Base-by-base conservation (phyloP, 2,329 filamentous ascomycete genomes). In the Leptodontidium sp. region DNA sequence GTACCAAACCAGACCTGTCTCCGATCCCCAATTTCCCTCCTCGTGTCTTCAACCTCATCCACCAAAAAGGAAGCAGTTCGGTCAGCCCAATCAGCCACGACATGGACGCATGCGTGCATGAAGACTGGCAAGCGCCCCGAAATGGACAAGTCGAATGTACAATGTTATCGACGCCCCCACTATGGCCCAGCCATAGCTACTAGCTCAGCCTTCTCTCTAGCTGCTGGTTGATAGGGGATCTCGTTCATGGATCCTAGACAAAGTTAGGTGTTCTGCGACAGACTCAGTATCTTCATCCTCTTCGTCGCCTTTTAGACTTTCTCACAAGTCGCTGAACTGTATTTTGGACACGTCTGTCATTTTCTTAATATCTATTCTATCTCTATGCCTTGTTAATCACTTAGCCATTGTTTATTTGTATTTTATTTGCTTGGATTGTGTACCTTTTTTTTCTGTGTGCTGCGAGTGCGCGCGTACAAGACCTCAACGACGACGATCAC, bases 21-120 rank as follows among this genome's bases (percentile, higher is more conserved):
- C n/a, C 55, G 7, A 21, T 38, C 35, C 24, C 35, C 35, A 40
- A 43, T 26, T 40, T 17, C 14, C 38, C 8, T 12, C 11, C 9
- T 26, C 57, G 21, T 59, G 8, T 29, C 21, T 43, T 26, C 57
- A 59, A 59, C 57, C 52, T 55, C 52, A 43, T 59, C 38, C 55
- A 6, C 21, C 35, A 21, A 59, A 59, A 32, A 32, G 29, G 29
- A 59, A 59, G 21, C 38, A 43, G 2, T 26, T 24, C 8, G 40
- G 35, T 59, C 57, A 59, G 57, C 57, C 57, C 57, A 59, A 21
- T 38, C 55, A 59, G 35, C 57, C 57, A 43, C 57, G 24, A 29
- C 15, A 45, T 43, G n/a, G 53, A 35, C 29, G 57, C 57, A 40
- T 12, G 24, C 38, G 17, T 58, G 57, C 21, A 59, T 50, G 47